These are phyloP conservation scores for Kalanchoe fedtschenkoi DNA, from an alignment of 164 flowering plant species.

Conservation along the genomic window DNA sequence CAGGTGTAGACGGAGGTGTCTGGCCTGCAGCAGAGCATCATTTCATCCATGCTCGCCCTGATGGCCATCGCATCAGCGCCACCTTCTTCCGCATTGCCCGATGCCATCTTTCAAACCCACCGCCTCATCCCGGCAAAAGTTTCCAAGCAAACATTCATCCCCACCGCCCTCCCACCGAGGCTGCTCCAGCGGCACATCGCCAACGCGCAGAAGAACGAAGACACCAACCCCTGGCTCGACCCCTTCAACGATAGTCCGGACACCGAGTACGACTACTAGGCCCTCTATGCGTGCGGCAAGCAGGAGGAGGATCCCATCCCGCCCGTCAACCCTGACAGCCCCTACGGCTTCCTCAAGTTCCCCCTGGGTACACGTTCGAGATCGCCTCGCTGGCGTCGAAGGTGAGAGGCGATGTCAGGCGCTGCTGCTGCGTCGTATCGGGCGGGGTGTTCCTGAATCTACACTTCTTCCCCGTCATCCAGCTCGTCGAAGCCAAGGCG, in stretches of 20 bases:
- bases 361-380: slow-evolving; percentile 60
- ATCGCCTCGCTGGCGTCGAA: slow-evolving; percentile 60
- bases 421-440: slow-evolving; percentile 67
- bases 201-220: slow-evolving; percentile 38
- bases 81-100: not conserved
- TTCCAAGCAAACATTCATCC: slow-evolving; percentile 8
- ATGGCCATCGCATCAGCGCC: not conserved
- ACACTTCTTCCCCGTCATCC: slow-evolving; percentile 74
- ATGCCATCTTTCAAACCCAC: not conserved
- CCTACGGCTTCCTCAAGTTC: slow-evolving; percentile 86
- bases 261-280: slow-evolving; percentile 57
- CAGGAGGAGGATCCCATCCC: slow-evolving; percentile 81
- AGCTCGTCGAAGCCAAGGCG: slow-evolving; percentile 74
- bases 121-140: slow-evolving; percentile 5
- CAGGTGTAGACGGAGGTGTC: no score
- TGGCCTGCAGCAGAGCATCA: not conserved
- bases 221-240: slow-evolving; percentile 50
- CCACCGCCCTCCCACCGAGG: slow-evolving; percentile 13
- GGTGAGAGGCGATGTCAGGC: slow-evolving; percentile 69
- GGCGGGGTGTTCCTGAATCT: slow-evolving; percentile 86
- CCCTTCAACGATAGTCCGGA: slow-evolving; percentile 77
- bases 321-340: slow-evolving; percentile 65
- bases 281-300: slow-evolving; percentile 60
- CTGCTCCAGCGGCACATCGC: slow-evolving; percentile 9
- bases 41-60: slow-evolving; percentile 3